These are phyloP conservation scores for Xylaria cubensis DNA, from an alignment of 495 filamentous ascomycete species.

Conservation along the genomic window DNA sequence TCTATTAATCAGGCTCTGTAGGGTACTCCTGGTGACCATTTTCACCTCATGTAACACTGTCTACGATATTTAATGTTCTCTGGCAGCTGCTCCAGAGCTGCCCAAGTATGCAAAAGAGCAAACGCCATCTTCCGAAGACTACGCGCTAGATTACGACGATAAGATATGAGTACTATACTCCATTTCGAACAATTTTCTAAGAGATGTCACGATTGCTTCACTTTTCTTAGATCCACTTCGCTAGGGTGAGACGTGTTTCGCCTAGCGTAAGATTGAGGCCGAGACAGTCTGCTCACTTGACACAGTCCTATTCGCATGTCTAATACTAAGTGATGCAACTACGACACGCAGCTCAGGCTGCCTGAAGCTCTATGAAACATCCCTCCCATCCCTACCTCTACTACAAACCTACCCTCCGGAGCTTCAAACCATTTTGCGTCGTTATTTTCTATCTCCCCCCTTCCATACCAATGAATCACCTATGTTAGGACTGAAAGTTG, in stretches of 20 bases:
- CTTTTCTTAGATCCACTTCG: background rate
- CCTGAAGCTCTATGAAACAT: slow-evolving; percentile 42
- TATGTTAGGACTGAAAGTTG: background rate
- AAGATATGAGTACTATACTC: background rate
- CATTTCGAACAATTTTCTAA: background rate
- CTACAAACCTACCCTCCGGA: background rate
- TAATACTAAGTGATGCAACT: slow-evolving; percentile 23
- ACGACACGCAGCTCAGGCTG: slow-evolving; percentile 56
- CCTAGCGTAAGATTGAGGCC: background rate
- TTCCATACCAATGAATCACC: background rate
- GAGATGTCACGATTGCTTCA: background rate
- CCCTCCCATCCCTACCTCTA: slow-evolving; percentile 25
- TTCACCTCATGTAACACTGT: background rate
- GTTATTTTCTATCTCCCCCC: too few relatives aligned
- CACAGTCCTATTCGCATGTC: background rate
- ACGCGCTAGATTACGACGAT: background rate
- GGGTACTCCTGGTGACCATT: background rate
- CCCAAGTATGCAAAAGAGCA: background rate
- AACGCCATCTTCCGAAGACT: background rate
- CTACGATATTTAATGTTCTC: background rate
- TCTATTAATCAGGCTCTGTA: background rate
- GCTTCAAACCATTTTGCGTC: background rate
- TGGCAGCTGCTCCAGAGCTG: background rate
- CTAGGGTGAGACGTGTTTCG: background rate
- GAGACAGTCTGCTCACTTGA: background rate